Evolutionary conservation across 306 rosid genomes (phyloP).

Genomic region (Vigna hirtella): DNA sequence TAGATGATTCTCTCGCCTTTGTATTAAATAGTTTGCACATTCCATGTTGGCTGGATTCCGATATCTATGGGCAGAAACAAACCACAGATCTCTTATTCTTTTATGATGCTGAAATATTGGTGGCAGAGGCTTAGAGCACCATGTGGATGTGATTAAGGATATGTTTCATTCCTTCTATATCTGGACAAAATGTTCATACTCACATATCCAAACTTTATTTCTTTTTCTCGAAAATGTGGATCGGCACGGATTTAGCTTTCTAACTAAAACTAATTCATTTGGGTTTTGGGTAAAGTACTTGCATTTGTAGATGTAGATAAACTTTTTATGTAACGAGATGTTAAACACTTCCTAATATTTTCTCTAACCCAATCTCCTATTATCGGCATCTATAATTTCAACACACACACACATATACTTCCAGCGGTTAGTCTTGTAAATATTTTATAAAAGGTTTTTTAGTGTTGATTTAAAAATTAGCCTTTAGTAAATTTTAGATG

Average conservation of each 20-base stretch:
- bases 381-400: too few species aligned
- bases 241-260: neutral
- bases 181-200: neutral
- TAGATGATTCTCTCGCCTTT: neutral
- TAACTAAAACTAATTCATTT: neutral
- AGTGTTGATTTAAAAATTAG: too few species aligned
- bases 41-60: constrained; percentile 4
- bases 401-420: too few species aligned
- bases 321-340: too few species aligned
- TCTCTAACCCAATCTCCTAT: too few species aligned
- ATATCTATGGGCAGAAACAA: neutral
- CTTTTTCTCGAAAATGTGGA: neutral
- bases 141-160: neutral
- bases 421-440: too few species aligned
- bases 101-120: neutral
- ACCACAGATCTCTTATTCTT: neutral
- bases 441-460: too few species aligned
- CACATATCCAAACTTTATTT: neutral
- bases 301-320: too few species aligned
- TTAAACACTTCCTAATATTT: too few species aligned
- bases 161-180: neutral
- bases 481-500: too few species aligned
- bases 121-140: neutral
- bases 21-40: neutral
- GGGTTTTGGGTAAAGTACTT: neutral